Evolutionary conservation across 2,329 filamentous ascomycete species (phyloP).

Genomic region (Colletotrichum spaethianum): DNA sequence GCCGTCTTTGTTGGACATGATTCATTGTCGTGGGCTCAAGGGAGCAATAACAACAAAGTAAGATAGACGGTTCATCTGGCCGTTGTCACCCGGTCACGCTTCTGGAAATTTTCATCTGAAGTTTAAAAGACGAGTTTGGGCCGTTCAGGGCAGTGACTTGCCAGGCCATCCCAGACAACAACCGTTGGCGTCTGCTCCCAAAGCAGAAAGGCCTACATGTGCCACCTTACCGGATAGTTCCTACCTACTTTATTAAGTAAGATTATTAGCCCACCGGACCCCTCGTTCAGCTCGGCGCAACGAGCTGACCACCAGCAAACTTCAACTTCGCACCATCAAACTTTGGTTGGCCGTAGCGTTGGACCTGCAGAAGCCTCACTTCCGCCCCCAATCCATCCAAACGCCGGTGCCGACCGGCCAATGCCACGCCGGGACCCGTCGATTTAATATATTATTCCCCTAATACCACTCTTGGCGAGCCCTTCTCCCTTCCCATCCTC

Average conservation of each 20-base stretch:
- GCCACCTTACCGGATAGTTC: background rate
- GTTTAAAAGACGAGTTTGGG: constrained; percentile 16
- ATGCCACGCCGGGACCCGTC: constrained; percentile 33
- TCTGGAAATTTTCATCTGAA: constrained; percentile 17
- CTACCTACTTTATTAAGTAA: constrained; percentile 5
- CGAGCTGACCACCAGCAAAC: constrained; percentile 1
- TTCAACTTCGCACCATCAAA: constrained; percentile 19
- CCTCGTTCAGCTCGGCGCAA: constrained; percentile 14
- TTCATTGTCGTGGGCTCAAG: background rate
- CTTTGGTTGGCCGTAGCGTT: constrained; percentile 29
- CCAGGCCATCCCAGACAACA: constrained; percentile 35
- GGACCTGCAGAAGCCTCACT: constrained; percentile 36
- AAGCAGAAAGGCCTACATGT: constrained; percentile 20
- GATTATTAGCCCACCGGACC: background rate
- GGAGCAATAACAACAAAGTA: too few relatives aligned
- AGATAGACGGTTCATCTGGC: background rate
- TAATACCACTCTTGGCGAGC: constrained; percentile 25
- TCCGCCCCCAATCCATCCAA: constrained; percentile 27
- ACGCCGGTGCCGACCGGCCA: constrained; percentile 31
- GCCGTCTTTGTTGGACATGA: constrained; percentile 7
- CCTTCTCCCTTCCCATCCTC: background rate
- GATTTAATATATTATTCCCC: constrained; percentile 39
- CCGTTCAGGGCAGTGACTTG: constrained; percentile 6
- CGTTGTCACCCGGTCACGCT: background rate
- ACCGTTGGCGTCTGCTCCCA: constrained; percentile 20